Percentiles rank a stretch among this genome's conserved stretches.
Evolutionary conservation across 2,329 filamentous ascomycete species (phyloP).

Genomic region (Ophiocordyceps unilateralis): DNA sequence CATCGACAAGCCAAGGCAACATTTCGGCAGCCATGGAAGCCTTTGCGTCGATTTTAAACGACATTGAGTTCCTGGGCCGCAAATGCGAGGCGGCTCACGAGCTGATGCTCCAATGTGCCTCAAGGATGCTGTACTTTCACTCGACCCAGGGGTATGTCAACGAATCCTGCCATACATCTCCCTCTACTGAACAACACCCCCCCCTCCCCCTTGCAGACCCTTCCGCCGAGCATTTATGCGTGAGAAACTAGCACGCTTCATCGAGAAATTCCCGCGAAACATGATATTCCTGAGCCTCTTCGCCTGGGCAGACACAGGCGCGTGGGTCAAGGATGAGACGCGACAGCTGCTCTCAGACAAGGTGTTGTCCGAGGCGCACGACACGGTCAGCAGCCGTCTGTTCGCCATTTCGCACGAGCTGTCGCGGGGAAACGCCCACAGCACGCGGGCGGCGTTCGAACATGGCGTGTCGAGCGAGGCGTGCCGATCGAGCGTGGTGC

Average conservation of each 20-base stretch:
- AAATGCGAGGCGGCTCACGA: constrained; percentile 31
- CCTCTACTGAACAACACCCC: not conserved
- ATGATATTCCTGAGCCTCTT: constrained; percentile 57
- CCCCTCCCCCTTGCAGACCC: constrained; percentile 23
- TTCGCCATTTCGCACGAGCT: constrained; percentile 37
- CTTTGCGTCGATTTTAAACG: constrained; percentile 23
- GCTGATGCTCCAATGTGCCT: constrained; percentile 49
- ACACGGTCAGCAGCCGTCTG: constrained; percentile 24
- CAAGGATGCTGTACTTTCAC: constrained; percentile 50
- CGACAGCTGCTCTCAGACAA: constrained; percentile 44
- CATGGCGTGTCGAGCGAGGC: constrained; percentile 25
- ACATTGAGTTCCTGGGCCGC: constrained; percentile 20
- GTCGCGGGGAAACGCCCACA: constrained; percentile 28
- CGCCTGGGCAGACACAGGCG: constrained; percentile 54
- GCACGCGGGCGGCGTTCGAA: constrained; percentile 33
- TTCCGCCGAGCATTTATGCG: constrained; percentile 54
- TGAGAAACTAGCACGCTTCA: constrained; percentile 39
- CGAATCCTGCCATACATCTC: not conserved
- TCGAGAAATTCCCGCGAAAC: constrained; percentile 55
- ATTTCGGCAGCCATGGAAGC: constrained; percentile 30
- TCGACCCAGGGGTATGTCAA: constrained; percentile 33
- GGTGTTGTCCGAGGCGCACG: constrained; percentile 21
- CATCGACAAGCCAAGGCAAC: constrained; percentile 32
- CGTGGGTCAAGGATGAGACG: constrained; percentile 61
- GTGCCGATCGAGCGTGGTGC: constrained; percentile 19